Conservation (phyloP, 495 filamentous ascomycete genomes). For the Penicillium tannophilum region DNA sequence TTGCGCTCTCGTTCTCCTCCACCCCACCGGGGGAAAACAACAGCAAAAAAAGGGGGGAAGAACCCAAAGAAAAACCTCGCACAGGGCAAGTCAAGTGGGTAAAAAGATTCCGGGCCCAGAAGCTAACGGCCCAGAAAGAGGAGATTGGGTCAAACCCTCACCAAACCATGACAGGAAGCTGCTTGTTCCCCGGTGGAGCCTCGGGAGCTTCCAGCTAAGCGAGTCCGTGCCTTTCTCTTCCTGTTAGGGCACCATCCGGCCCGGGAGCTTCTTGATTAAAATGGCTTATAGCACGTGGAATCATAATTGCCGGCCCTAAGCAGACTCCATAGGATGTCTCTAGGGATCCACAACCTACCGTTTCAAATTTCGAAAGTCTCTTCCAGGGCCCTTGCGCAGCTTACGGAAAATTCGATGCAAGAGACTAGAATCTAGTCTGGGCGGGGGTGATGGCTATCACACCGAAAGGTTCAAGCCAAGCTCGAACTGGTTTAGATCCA, state of each 20-base stretch:
- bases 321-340: neutral
- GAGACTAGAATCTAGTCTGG: neutral
- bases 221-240: slow-evolving; percentile 6
- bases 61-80: neutral
- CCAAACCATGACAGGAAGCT: slow-evolving; percentile 23
- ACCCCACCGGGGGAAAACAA: neutral
- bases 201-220: slow-evolving; percentile 8
- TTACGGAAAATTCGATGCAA: neutral
- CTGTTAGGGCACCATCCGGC: neutral
- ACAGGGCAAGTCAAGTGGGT: slow-evolving; percentile 6
- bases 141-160: slow-evolving; percentile 9
- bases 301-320: neutral
- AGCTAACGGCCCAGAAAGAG: slow-evolving; percentile 5
- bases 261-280: neutral
- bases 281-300: slow-evolving; percentile 3
- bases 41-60: neutral
- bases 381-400: neutral
- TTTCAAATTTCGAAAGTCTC: neutral
- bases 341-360: neutral
- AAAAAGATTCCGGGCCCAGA: slow-evolving; percentile 10
- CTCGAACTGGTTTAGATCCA: slow-evolving; percentile 5
- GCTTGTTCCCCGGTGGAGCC: slow-evolving; percentile 15
- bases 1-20: neutral
- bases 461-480: slow-evolving; percentile 9
- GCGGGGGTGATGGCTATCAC: neutral